phyloP scores from a whole-genome alignment of 2,329 filamentous ascomycete species.

The Calonectria montana region DNA sequence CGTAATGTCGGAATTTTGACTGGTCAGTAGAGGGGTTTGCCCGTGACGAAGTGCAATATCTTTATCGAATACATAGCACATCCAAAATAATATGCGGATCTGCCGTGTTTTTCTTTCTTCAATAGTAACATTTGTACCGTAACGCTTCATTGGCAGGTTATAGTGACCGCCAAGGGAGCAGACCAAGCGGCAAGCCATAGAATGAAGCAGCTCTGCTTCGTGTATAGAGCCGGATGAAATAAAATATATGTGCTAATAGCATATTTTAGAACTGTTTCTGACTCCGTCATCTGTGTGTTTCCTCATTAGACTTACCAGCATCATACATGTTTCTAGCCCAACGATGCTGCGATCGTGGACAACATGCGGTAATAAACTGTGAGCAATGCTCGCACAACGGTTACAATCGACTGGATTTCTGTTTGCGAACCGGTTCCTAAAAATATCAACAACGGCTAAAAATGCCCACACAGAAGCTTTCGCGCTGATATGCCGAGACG shows the following conservation, averaged over 20 bases:
- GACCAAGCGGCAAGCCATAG: constrained; percentile 59
- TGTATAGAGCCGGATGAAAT: constrained; percentile 60
- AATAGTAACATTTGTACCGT: constrained; percentile 23
- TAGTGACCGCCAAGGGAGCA: constrained; percentile 62
- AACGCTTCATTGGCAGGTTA: constrained; percentile 25
- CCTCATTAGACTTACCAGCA: constrained; percentile 57
- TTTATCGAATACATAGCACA: constrained; percentile 66
- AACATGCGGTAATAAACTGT: constrained; percentile 55
- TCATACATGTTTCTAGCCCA: constrained; percentile 57
- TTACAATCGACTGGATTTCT: constrained; percentile 52
- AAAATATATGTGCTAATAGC: constrained; percentile 53
- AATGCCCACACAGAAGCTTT: constrained; percentile 63
- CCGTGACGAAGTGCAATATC: constrained; percentile 65
- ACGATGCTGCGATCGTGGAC: constrained; percentile 57
- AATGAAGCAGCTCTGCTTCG: constrained; percentile 55
- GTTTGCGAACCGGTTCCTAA: constrained; percentile 28
- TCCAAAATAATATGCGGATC: constrained; percentile 62
- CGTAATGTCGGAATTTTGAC: constrained; percentile 47
- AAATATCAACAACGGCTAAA: constrained; percentile 48
- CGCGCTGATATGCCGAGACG: constrained; percentile 45
- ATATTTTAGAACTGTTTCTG: background rate
- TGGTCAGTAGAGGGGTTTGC: constrained; percentile 62
- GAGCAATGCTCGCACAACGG: constrained; percentile 52
- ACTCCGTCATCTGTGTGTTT: background rate
- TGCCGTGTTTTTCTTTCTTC: constrained; percentile 47